Percentiles rank a stretch among this genome's conserved stretches.
phyloP scores from a whole-genome alignment of 148 eudicot species.

The Suaeda aralocaspica region DNA sequence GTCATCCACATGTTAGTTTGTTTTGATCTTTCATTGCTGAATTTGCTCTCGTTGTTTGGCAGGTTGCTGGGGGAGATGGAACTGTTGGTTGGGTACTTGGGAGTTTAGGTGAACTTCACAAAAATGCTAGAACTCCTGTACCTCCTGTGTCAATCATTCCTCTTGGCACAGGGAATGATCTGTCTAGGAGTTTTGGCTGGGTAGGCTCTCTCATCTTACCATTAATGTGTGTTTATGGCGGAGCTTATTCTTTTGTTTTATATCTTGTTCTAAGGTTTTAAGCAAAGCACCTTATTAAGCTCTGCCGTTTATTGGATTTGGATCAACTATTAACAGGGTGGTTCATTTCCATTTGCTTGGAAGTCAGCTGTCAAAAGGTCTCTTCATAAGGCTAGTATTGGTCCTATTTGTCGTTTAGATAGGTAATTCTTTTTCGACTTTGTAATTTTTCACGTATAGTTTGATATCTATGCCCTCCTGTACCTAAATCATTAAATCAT shows the following conservation, averaged over 20 bases:
- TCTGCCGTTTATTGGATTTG: conserved; percentile 5
- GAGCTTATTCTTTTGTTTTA: conserved; percentile 2
- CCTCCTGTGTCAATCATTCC: conserved; percentile 93
- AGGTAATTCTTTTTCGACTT: conserved; percentile 40
- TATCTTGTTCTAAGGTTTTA: not conserved
- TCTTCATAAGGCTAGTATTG: conserved; percentile 53
- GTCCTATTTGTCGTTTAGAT: conserved; percentile 56
- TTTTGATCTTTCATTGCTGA: not conserved
- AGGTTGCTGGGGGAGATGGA: conserved; percentile 99
- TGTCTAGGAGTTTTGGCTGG: conserved; percentile 97
- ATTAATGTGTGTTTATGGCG: not conserved
- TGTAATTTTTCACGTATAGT: not conserved
- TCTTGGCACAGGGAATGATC: conserved; percentile 97
- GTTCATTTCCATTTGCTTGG: conserved; percentile 96
- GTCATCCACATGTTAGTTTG: not conserved
- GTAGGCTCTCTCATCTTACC: conserved; percentile 37
- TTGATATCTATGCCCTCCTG: not conserved
- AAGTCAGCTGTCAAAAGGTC: conserved; percentile 80
- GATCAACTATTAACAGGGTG: conserved; percentile 51
- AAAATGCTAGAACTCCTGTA: conserved; percentile 63
- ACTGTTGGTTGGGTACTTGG: conserved; percentile 99
- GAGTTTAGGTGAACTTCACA: conserved; percentile 79
- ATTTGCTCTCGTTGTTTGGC: conserved; percentile 15
- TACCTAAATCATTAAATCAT: not conserved
- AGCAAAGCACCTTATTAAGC: conserved; percentile 10